A percentile compares a stretch with the other conserved stretches of the same genome.
Conservation (phyloP, 169 alveolate species). For the Haemoproteus tartakovskyi region DNA sequence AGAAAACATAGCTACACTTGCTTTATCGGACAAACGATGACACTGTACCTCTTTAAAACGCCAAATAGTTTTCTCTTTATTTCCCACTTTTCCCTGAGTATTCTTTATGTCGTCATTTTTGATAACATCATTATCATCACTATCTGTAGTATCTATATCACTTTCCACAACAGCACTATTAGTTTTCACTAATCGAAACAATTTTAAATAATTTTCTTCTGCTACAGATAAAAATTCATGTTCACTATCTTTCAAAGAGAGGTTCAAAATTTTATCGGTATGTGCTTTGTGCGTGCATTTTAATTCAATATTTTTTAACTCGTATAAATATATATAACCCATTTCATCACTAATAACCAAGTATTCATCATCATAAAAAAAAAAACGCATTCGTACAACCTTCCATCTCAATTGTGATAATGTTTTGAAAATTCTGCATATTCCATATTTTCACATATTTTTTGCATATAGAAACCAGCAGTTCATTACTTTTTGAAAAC, state of each 20-base stretch:
- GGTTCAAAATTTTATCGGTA: constrained; percentile 62
- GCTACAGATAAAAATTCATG: constrained; percentile 74
- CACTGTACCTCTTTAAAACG: constrained; percentile 39
- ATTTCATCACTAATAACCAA: constrained; percentile 66
- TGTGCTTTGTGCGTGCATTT: constrained; percentile 67
- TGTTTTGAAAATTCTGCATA: constrained; percentile 67
- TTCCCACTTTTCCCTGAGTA: not conserved
- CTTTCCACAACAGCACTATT: not conserved
- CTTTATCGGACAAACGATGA: constrained; percentile 59
- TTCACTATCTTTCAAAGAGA: constrained; percentile 35
- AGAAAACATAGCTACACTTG: constrained; percentile 69
- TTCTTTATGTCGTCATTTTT: not conserved
- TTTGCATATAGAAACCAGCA: constrained; percentile 72
- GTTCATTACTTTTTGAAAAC: constrained; percentile 69
- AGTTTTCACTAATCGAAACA: constrained; percentile 9
- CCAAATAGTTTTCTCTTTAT: constrained; percentile 2
- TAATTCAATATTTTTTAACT: constrained; percentile 64
- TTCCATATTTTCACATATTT: constrained; percentile 73
- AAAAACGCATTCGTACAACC: constrained; percentile 68
- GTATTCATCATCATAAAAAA: constrained; percentile 65
- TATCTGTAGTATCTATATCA: not conserved
- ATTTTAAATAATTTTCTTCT: constrained; percentile 71
- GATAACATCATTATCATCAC: not conserved
- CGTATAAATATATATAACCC: constrained; percentile 67
- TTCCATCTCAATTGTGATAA: constrained; percentile 67